phyloP scores from a whole-genome alignment of 306 rosid genomes.

The Cucurbita argyrosperma region DNA sequence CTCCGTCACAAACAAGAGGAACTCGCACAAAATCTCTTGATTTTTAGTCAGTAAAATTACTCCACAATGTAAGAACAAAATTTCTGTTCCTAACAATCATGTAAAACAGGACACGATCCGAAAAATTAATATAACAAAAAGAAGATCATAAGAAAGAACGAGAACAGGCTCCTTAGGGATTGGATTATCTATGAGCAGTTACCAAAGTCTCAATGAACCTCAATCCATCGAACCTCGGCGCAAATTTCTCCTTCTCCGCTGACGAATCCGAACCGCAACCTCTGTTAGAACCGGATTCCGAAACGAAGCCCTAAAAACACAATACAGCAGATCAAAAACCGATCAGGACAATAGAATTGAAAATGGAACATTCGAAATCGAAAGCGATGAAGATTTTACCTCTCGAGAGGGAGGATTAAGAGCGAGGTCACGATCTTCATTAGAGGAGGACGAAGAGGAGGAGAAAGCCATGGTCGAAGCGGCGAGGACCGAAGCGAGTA shows the following conservation, averaged over 20 bases:
- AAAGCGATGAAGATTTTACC: neutral
- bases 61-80: neutral
- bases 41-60: neutral
- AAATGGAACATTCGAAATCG: neutral
- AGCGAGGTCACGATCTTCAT: constrained; percentile 8
- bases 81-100: neutral
- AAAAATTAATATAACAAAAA: no score
- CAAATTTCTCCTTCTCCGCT: constrained; percentile 43
- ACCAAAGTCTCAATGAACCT: constrained; percentile 80
- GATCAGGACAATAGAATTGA: neutral
- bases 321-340: neutral
- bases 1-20: neutral
- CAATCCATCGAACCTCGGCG: constrained; percentile 85
- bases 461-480: constrained; percentile 38
- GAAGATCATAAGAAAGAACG: neutral
- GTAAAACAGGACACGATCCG: neutral
- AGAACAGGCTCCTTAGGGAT: neutral
- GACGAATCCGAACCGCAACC: neutral
- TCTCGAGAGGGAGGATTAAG: constrained; percentile 5
- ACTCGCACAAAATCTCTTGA: constrained; percentile 6
- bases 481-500: constrained; percentile 39
- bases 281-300: neutral
- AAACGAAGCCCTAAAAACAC: constrained; percentile 9
- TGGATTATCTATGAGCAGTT: constrained; percentile 67
- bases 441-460: neutral